Base-by-base conservation (phyloP, 2,329 filamentous ascomycete species). In the Ustilaginoidea virens region DNA sequence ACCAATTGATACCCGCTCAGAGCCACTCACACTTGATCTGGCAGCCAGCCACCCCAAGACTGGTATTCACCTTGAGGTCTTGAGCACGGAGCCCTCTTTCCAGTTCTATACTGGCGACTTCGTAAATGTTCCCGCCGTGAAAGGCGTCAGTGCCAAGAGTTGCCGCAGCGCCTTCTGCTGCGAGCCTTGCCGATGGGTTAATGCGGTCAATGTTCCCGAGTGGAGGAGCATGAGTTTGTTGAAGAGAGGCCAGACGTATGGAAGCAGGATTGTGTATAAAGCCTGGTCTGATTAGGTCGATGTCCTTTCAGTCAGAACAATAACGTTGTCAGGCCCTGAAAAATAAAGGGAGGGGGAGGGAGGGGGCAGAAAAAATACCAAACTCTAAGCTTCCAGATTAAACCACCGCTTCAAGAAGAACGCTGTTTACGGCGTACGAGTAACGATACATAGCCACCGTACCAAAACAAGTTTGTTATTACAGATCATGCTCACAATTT, bases 61-160 rank as follows among this genome's bases (percentile, higher is more conserved):
- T 17, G 71, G 73, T 37, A 65, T 94, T 39, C 78, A 92, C 49
- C 71, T 96, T 28, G 81, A 94, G 53, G 78, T 93, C 5, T 62
- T 74, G 45, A 90, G 81, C 60, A 96, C 87, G 0, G 87, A 96
- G 61, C 90, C 90, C 0, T 81, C 83, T 0, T 96, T 94, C 63
- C 87, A 96, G 53, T 92, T 94, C 58, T 96, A 96, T 57, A 92
- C 85, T 0, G 90, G 87, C 39, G 77, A 80, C 47, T 77, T 74
- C 46, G 85, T 92, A 39, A 60, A 90, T 42, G 77, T 92, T 9
- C 77, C 80, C 0, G 76, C 60, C 17, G 61, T 73, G 4, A 64
- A 61, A n/a, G 63, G 63, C 3, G 52, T 69, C 17, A 70, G 77
- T 0, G 74, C 76, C 1, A 68, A 81, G 27, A 69, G 66, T 0